Base-by-base conservation (phyloP, 2,329 filamentous ascomycete genomes). In the Taxawa tesnikishii region DNA sequence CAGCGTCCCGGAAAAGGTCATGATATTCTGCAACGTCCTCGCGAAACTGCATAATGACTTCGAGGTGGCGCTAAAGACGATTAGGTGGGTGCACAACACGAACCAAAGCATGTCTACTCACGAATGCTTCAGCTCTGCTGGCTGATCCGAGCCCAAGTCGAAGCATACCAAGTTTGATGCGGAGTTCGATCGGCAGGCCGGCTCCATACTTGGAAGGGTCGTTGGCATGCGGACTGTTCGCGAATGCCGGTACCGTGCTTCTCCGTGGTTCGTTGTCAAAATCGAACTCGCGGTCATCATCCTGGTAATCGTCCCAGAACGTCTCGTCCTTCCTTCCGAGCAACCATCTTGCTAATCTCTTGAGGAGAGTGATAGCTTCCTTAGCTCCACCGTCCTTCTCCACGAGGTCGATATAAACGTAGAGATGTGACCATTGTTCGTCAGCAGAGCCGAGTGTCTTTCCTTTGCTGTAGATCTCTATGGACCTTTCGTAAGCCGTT, bases 261-360 rank as follows among this genome's bases (percentile, higher is more conserved):
- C 87, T 75, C 38, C 90, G 64, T 9, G 70, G 77, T 13, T 68
- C 64, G 47, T 84, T 73, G 27, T 77, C 69, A 4, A 70, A 57
- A 51, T 98, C 90, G 74, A 85, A 98, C 57, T 98, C 90, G 35
- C 85, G 70, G 50, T 94, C 83, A 4, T 72, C 64, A 17, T 69
- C 39, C 7, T 36, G 32, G 26, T 41, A 62, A 41, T 67, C 51
- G 36, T 92, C 79, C 90, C 90, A 98, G 47, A 75, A 83, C 1
- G 48, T 55, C 51, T 98, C 87, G 4, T 70, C 62, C 21, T 67
- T 62, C 29, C 90, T 75, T 6, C 83, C 82, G 24, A 94, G 64
- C 33, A 94, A 65, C 84, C 85, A 94, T 35, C 92, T 69, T 14
- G 80, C 73, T 11, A 94, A 56, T 2, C 65, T 65, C 50, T 82